Conservation (phyloP, 179 eudicot genomes). For the Sideroxylon spinosum region DNA sequence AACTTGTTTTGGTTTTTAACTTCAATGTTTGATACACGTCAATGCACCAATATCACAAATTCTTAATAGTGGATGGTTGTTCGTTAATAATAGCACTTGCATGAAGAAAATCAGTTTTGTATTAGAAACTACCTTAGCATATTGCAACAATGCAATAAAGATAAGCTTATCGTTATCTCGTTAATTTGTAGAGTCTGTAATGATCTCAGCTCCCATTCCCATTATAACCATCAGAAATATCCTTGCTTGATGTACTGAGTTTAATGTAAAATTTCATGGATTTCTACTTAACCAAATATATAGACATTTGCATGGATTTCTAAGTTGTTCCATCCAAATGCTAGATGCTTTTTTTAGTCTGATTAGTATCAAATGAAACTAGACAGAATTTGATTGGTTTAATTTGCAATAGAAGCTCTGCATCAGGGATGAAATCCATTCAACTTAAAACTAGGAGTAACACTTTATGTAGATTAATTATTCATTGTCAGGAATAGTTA, state of each 20-base stretch:
- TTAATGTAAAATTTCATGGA: not conserved
- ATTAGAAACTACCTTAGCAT: not conserved
- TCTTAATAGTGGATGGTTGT: not conserved
- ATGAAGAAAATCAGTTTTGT: not conserved
- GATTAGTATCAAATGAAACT: not conserved
- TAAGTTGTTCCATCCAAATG: not conserved
- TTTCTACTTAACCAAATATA: too few species aligned
- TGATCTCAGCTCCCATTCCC: not conserved
- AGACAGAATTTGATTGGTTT: not conserved
- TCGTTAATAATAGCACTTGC: not conserved
- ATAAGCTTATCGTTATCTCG: not conserved
- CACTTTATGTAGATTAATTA: not conserved
- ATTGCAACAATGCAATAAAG: not conserved
- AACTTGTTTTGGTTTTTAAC: not conserved
- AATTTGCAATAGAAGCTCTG: not conserved
- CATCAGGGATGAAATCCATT: not conserved
- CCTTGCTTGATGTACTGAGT: not conserved
- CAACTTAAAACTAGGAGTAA: not conserved
- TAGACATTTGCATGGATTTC: not conserved
- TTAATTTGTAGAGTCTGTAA: not conserved
- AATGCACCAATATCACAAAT: too few species aligned
- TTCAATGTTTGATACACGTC: not conserved
- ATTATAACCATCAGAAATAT: not conserved
- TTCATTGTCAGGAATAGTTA: not conserved
- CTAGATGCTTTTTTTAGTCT: not conserved